Evolutionary conservation across 192 early-diverging fungal genomes (phyloP).

Genomic region (Spizellomyces sp.): DNA sequence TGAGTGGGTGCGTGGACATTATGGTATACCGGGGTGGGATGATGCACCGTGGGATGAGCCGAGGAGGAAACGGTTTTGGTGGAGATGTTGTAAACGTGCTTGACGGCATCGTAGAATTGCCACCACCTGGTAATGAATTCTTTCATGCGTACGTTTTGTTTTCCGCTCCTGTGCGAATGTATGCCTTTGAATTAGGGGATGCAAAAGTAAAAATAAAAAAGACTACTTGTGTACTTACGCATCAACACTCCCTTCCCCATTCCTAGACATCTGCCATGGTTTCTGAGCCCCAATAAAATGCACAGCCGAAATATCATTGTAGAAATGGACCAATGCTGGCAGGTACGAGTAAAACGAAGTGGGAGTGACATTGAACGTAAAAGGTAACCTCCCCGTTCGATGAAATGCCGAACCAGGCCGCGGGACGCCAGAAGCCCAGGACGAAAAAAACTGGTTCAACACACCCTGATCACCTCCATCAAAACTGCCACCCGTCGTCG

Average conservation of each 20-base stretch:
- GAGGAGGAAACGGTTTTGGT: background rate
- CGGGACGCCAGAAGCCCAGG: constrained; percentile 61
- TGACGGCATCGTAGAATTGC: constrained; percentile 28
- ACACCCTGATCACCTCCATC: constrained; percentile 96
- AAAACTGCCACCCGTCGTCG: constrained; percentile 68
- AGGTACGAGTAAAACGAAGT: constrained; percentile 76
- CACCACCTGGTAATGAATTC: constrained; percentile 23
- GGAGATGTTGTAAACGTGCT: constrained; percentile 14
- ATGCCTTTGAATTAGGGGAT: too few species aligned
- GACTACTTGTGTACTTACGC: background rate
- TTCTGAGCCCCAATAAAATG: constrained; percentile 91
- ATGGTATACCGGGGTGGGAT: background rate
- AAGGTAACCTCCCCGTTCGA: constrained; percentile 73
- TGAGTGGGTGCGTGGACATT: background rate
- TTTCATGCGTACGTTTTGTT: constrained; percentile 12
- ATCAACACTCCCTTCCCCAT: background rate
- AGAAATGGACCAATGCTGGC: constrained; percentile 81
- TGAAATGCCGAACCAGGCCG: constrained; percentile 19
- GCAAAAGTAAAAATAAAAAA: too few species aligned
- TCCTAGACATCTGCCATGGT: constrained; percentile 67
- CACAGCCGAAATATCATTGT: constrained; percentile 70
- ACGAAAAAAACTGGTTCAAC: constrained; percentile 82
- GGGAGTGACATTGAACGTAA: constrained; percentile 89
- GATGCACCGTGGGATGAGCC: background rate
- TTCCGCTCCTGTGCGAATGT: background rate